Conservation (phyloP, 495 filamentous ascomycete genomes). For the Penicillium paradoxum region DNA sequence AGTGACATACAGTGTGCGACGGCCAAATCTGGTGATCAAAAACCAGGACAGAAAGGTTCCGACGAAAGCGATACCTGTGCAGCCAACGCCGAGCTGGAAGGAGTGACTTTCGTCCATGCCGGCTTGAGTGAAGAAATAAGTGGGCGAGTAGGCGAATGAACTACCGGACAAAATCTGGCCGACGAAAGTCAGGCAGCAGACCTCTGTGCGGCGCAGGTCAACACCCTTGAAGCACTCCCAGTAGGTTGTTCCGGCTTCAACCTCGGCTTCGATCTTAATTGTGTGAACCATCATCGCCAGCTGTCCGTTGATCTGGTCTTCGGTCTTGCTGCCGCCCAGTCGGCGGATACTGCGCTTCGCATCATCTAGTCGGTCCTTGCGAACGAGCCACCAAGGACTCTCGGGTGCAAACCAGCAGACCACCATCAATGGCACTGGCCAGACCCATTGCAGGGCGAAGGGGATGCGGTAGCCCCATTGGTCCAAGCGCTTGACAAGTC, state of each 20-base stretch:
- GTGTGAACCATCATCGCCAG: conserved; percentile 59
- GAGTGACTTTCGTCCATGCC: conserved; percentile 52
- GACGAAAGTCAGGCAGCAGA: conserved; percentile 62
- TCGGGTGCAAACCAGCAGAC: conserved; percentile 56
- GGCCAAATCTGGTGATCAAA: conserved; percentile 48
- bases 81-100: conserved; percentile 44
- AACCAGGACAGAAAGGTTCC: conserved; percentile 52
- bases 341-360: conserved; percentile 38
- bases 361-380: conserved; percentile 48
- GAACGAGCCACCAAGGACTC: conserved; percentile 59
- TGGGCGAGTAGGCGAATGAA: conserved; percentile 65
- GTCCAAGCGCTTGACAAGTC: conserved; percentile 34
- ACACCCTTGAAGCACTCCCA: conserved; percentile 67
- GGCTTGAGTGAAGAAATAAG: conserved; percentile 68
- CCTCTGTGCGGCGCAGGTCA: conserved; percentile 66
- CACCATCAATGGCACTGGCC: conserved; percentile 55
- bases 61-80: conserved; percentile 58
- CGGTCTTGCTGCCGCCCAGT: conserved; percentile 47
- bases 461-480: conserved; percentile 49
- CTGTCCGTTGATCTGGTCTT: conserved; percentile 36
- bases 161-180: conserved; percentile 71
- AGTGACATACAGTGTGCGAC: conserved; percentile 63
- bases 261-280: conserved; percentile 53
- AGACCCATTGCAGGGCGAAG: conserved; percentile 63
- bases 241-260: conserved; percentile 55